Evolutionary conservation across 768 basidiomycete species (phyloP).

Genomic region (Collybia nuda): DNA sequence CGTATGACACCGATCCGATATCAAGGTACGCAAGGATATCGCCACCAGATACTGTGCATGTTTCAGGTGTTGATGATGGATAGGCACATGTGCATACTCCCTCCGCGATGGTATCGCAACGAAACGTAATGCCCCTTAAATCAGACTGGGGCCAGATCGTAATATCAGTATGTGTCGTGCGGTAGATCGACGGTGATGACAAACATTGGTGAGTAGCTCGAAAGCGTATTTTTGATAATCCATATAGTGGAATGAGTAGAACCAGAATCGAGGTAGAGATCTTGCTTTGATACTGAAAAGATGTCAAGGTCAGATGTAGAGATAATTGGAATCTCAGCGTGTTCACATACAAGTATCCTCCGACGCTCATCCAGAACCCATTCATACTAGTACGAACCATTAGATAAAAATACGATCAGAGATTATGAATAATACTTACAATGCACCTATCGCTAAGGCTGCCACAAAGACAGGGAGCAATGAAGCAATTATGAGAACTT

Average conservation of each 20-base stretch:
- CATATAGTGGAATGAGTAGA: slow-evolving; percentile 54
- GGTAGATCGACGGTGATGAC: slow-evolving; percentile 1
- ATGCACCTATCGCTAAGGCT: slow-evolving; percentile 52
- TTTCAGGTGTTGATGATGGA: slow-evolving; percentile 41
- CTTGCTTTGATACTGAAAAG: slow-evolving; percentile 47
- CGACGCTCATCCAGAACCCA: slow-evolving; percentile 62
- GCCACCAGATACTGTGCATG: slow-evolving; percentile 47
- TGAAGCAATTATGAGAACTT: slow-evolving; percentile 48
- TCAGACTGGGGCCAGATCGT: slow-evolving; percentile 42
- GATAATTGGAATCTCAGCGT: neutral
- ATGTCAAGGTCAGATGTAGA: slow-evolving; percentile 4
- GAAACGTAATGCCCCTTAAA: slow-evolving; percentile 43
- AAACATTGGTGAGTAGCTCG: slow-evolving; percentile 34
- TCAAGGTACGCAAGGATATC: slow-evolving; percentile 51
- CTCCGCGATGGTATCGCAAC: slow-evolving; percentile 32
- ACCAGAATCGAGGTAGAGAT: slow-evolving; percentile 59
- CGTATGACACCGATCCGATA: slow-evolving; percentile 41
- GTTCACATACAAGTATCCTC: slow-evolving; percentile 39
- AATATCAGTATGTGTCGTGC: slow-evolving; percentile 15
- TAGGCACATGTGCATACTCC: slow-evolving; percentile 48
- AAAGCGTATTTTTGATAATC: slow-evolving; percentile 51
- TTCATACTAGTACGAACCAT: slow-evolving; percentile 29
- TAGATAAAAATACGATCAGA: neutral
- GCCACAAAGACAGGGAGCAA: slow-evolving; percentile 60
- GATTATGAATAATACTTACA: slow-evolving; percentile 23